These are phyloP conservation scores for Colletotrichum trifolii DNA, from an alignment of 2,329 filamentous ascomycete genomes.

Conservation along the genomic window DNA sequence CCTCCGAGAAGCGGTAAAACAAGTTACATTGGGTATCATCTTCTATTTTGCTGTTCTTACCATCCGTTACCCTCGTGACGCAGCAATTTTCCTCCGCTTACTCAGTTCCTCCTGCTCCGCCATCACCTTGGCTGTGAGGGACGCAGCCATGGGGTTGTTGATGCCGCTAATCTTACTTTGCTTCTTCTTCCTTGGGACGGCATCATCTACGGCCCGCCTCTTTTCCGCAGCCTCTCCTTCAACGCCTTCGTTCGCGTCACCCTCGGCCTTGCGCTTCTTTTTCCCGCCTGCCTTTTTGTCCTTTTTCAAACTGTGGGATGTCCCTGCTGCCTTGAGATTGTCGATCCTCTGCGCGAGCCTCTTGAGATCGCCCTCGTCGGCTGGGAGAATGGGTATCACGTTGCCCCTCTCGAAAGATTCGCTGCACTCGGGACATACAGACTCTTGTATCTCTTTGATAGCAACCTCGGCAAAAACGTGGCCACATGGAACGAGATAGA, in stretches of 20 bases:
- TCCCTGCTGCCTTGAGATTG: conserved; percentile 74
- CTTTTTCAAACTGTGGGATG: conserved; percentile 92
- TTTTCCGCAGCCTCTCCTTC: conserved; percentile 43
- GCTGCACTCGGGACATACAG: conserved; percentile 77
- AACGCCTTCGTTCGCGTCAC: conserved; percentile 52
- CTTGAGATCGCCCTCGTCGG: conserved; percentile 75
- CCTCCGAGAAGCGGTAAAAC: neutral
- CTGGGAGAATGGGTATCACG: conserved; percentile 84
- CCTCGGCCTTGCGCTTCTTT: conserved; percentile 77
- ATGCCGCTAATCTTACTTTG: conserved; percentile 69
- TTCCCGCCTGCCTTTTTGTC: conserved; percentile 73
- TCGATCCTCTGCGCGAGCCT: conserved; percentile 74
- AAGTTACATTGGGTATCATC: conserved; percentile 18
- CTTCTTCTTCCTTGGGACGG: conserved; percentile 42
- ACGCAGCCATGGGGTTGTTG: conserved; percentile 88
- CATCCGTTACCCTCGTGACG: conserved; percentile 24
- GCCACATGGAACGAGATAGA: conserved; percentile 94
- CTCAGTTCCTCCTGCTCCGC: conserved; percentile 87
- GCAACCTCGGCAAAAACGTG: conserved; percentile 92
- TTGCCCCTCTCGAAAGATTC: conserved; percentile 78
- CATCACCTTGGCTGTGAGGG: conserved; percentile 85
- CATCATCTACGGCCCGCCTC: conserved; percentile 37
- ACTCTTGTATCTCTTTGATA: conserved; percentile 79
- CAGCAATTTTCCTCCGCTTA: conserved; percentile 77
- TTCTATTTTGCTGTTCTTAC: neutral